Evolutionary conservation across 805 yeast species (phyloP), one percentile per base, ranked within the genome.

Genomic region (Candida suzukii): DNA sequence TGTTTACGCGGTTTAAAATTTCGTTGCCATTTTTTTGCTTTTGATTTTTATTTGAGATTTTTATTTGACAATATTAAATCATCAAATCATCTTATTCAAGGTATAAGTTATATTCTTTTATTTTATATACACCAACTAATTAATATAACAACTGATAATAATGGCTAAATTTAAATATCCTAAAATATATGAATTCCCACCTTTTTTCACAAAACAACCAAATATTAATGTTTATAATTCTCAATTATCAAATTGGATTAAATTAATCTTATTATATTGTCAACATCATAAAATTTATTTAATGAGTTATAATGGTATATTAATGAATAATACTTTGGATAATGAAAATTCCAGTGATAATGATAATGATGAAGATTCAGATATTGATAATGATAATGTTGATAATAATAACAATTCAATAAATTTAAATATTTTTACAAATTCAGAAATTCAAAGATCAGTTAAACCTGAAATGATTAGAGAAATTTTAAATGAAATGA

Each of bases 131-230:
- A 24, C 10, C n/a, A 30, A 21, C 10, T 24, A 24, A 24, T 24
- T 24, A 24, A 24, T 24, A 24, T 24, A 24, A 24, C 26, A 24
- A 24, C 22, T 7, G 19, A n/a, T 7, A 10, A 19, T 8, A 19
- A 34, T 19, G 40, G 14, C 35, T 3, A 29, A 35, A 21, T 58
- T 56, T 42, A 42, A 50, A 39, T 68, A 66, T 40, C 84, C 86
- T 5, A 58, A 71, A 4, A 78, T 81, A 17, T 78, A 79, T 53
- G 68, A 76, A 30, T 91, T 88, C 60, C 97, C 97, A 6, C 99
- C 99, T 0, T 77, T 91, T 50, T 91, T 79, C 64, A 93, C 98
- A 9, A 72, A 78, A 46, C 99, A 91, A 62, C 88, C 93, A 19
- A 90, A 91, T 52, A 73, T 79, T 29, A 77, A 84, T 11, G 82